phyloP scores from a whole-genome alignment of 2,329 filamentous ascomycete species.

The Aspergillus texensis region DNA sequence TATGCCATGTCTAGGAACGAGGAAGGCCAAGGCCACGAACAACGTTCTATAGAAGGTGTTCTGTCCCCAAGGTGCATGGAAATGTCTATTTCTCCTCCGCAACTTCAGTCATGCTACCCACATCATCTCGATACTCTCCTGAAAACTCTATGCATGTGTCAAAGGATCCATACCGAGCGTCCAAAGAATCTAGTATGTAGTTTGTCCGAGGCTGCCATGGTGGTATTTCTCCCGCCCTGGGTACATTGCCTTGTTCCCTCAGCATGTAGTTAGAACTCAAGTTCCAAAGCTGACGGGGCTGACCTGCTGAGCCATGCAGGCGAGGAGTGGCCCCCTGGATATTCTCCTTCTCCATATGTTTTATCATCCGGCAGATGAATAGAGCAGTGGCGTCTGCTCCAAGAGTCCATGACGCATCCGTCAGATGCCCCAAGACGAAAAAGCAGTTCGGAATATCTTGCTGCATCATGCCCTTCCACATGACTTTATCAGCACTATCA shows the following conservation, averaged over 20 bases:
- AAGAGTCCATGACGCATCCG: slow-evolving; percentile 37
- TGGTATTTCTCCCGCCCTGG: not conserved
- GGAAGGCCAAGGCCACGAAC: too few relatives aligned
- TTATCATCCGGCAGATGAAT: slow-evolving; percentile 30
- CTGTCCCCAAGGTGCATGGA: too few relatives aligned
- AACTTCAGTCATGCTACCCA: fast-evolving
- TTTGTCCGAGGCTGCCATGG: not conserved
- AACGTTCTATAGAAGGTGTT: too few relatives aligned
- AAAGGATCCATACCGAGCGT: too few relatives aligned
- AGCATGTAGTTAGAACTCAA: not conserved
- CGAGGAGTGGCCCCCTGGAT: not conserved
- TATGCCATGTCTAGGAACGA: too few relatives aligned
- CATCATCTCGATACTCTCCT: too few relatives aligned
- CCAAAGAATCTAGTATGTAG: not conserved
- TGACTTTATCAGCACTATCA: slow-evolving; percentile 25
- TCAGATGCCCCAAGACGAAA: slow-evolving; percentile 32
- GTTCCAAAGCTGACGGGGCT: not conserved
- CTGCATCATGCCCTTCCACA: slow-evolving; percentile 37
- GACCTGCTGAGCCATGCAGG: not conserved
- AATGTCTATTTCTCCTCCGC: too few relatives aligned
- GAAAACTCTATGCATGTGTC: too few relatives aligned
- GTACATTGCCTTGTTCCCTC: not conserved
- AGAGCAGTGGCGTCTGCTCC: slow-evolving; percentile 34
- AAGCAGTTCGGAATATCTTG: slow-evolving; percentile 38
- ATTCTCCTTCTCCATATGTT: not conserved